Evolutionary conservation across 2,329 filamentous ascomycete species (phyloP), one percentile per base, ranked within the genome.

Genomic region (Eutypa lata): DNA sequence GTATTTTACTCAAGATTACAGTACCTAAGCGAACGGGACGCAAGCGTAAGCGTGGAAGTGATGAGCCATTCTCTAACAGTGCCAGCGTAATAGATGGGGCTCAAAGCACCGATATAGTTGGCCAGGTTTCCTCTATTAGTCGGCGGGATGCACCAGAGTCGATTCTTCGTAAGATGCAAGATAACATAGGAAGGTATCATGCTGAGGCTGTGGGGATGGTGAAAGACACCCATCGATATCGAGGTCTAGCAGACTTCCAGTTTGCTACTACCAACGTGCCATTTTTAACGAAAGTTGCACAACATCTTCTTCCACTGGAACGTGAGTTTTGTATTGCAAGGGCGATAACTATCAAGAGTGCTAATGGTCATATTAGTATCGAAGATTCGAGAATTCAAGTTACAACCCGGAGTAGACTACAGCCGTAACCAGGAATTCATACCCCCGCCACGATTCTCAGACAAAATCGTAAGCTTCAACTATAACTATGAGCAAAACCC

Each of bases 401-500:
- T 95, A 42, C 74, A 86, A 28, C 78, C 86, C 24, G 80, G 79
- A 43, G 83, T 83, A 61, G 83, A 87, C 22, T 72, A 75, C 22
- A 76, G 75, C 2, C 73, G 76, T 28, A 78, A 86, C 48, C 81
- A 86, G 33, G 89, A 93, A 60, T 81, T 95, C 44, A 81, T 93
- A 38, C 90, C 90, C 13, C 90, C 91, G 0, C 89, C 91, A 0
- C 80, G 84, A n/a, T 90, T 91, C 68, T 87, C 89, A 2, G 84
- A 88, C 52, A 84, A 87, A 67, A 81, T 82, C 14, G 74, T 93
- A 33, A 89, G 89, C 2, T 92, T 91, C 71, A 86, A 83, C 63
- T 89, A 87, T 70, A 86, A 86, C 57, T 97, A 95, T 71, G 87
- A 89, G 37, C 93, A 97, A 71, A 96, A 96, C 56, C 83, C 89